Evolutionary conservation across 805 yeast species (phyloP).

Genomic region (Lipomyces oligophaga): DNA sequence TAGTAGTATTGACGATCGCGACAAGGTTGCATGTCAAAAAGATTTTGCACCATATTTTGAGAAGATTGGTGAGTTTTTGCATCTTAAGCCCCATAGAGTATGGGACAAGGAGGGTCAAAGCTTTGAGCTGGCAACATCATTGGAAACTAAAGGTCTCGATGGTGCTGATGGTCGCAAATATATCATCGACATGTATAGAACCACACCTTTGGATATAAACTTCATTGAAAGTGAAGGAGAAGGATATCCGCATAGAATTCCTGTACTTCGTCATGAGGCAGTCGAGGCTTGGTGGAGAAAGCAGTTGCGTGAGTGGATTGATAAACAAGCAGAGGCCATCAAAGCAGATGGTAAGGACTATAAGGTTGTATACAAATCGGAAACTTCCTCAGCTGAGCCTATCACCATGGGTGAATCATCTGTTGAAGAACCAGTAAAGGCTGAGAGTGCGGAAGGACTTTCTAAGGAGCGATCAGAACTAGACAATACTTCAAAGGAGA

Average conservation of each 20-base stretch:
- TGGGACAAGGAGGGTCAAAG: conserved; percentile 46
- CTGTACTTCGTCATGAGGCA: conserved; percentile 80
- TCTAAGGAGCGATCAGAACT: conserved; percentile 14
- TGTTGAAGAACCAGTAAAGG: conserved; percentile 32
- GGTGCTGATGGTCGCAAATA: conserved; percentile 86
- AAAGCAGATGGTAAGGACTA: conserved; percentile 41
- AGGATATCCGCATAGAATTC: conserved; percentile 73
- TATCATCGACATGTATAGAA: conserved; percentile 75
- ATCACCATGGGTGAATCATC: conserved; percentile 11
- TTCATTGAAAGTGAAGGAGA: conserved; percentile 57
- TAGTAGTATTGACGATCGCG: conserved; percentile 61
- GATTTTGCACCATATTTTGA: conserved; percentile 55
- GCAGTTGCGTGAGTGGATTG: conserved; percentile 53
- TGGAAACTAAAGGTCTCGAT: conserved; percentile 76
- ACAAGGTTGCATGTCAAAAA: conserved; percentile 48
- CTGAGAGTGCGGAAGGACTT: conserved; percentile 16
- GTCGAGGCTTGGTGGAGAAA: conserved; percentile 85
- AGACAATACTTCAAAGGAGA: conserved; percentile 30
- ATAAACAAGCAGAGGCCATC: conserved; percentile 48
- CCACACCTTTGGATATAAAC: conserved; percentile 78
- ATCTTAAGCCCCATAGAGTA: conserved; percentile 65
- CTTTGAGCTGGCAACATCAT: conserved; percentile 58
- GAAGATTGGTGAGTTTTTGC: conserved; percentile 68
- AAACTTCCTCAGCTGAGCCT: conserved; percentile 25
- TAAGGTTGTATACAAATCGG: conserved; percentile 15